Percentiles rank a stretch among this genome's conserved stretches.
Conservation (phyloP, 1,284 basidiomycete genomes). For the Naganishia liquefaciens region DNA sequence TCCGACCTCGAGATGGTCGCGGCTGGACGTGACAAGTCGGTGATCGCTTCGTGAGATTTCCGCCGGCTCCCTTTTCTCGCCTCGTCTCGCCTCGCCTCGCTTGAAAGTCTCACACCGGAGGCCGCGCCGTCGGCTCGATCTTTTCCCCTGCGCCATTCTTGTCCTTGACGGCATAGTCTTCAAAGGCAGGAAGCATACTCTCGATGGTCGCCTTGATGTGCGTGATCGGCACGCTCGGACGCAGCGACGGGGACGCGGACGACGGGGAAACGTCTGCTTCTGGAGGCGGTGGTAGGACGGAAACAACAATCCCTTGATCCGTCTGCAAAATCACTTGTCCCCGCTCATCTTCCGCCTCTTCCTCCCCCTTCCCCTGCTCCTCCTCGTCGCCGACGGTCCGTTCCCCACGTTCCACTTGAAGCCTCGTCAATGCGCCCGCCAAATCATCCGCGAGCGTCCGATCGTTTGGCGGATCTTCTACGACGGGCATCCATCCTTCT, state of each 20-base stretch:
- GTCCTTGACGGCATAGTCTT: neutral
- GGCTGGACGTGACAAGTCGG: no score
- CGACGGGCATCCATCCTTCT: slow-evolving; percentile 90
- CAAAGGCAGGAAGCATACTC: slow-evolving; percentile 28
- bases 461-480: slow-evolving; percentile 88
- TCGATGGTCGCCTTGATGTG: slow-evolving; percentile 35
- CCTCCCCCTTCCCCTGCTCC: slow-evolving; percentile 19
- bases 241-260: neutral
- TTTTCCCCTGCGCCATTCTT: neutral
- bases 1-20: no score
- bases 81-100: no score
- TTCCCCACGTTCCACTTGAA: slow-evolving; percentile 43
- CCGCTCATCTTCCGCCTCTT: neutral
- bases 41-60: no score
- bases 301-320: slow-evolving; percentile 36
- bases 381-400: neutral
- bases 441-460: slow-evolving; percentile 87
- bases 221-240: slow-evolving; percentile 20
- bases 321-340: slow-evolving; percentile 34
- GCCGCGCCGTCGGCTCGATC: neutral
- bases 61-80: no score
- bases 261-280: neutral
- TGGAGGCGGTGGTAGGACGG: slow-evolving; percentile 32
- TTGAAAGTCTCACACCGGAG: no score
- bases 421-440: slow-evolving; percentile 65